Conservation (phyloP, 108 stramenopile genomes). For the Nitzschia inconspicua region DNA sequence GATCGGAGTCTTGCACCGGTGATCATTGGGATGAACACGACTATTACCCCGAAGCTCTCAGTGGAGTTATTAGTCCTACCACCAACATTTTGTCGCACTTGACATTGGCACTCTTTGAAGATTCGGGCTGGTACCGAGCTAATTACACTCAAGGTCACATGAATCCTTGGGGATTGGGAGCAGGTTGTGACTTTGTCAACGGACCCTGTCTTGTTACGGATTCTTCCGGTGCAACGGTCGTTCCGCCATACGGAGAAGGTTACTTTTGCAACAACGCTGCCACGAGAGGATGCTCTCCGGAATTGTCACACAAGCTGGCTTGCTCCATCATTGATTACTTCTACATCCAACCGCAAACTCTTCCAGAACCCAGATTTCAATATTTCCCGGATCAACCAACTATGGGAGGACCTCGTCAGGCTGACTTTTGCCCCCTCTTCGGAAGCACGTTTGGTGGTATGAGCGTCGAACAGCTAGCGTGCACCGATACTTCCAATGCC, state of each 20-base stretch:
- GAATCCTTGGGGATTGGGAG: constrained; percentile 66
- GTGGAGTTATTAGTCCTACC: constrained; percentile 70
- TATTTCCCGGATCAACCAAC: constrained; percentile 55
- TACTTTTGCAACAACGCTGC: constrained; percentile 68
- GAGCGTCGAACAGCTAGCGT: constrained; percentile 59
- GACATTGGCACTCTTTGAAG: constrained; percentile 80
- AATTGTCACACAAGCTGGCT: constrained; percentile 73
- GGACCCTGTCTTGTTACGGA: constrained; percentile 45
- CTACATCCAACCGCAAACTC: constrained; percentile 35
- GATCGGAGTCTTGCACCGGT: constrained; percentile 71
- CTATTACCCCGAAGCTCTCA: constrained; percentile 66
- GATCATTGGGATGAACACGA: constrained; percentile 86
- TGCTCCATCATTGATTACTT: constrained; percentile 77
- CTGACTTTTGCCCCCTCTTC: constrained; percentile 80
- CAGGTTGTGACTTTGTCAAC: constrained; percentile 77
- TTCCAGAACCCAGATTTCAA: constrained; percentile 56
- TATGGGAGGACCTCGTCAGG: constrained; percentile 72
- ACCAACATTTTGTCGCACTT: constrained; percentile 66
- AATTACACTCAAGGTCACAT: constrained; percentile 50
- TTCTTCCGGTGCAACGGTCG: constrained; percentile 23
- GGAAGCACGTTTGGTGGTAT: constrained; percentile 63
- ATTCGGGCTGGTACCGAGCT: constrained; percentile 80
- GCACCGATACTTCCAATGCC: constrained; percentile 49
- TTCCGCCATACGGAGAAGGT: constrained; percentile 61
- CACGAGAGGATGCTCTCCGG: constrained; percentile 63